Conservation (phyloP, 495 filamentous ascomycete genomes). For the Margaritispora aquatica region DNA sequence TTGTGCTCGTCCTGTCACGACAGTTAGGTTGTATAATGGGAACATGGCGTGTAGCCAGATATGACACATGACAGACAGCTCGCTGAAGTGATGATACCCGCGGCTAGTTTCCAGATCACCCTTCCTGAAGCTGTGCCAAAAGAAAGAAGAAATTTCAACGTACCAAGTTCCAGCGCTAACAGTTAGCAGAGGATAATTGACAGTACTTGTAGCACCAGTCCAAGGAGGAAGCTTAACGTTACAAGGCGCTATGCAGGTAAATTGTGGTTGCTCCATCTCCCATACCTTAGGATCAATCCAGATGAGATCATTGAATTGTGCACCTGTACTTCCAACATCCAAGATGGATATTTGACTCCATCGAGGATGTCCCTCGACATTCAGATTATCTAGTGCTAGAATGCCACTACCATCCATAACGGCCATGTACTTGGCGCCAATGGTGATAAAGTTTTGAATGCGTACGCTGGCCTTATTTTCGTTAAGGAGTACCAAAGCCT, state of each 20-base stretch:
- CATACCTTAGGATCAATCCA: conserved; percentile 24
- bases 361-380: conserved; percentile 7
- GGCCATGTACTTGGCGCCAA: conserved; percentile 17
- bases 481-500: conserved; percentile 7
- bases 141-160: too few relatives aligned
- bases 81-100: too few relatives aligned
- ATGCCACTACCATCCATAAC: conserved; percentile 12
- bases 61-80: too few relatives aligned
- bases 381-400: conserved; percentile 17
- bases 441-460: conserved; percentile 13
- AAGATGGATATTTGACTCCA: conserved; percentile 23
- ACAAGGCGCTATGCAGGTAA: conserved; percentile 24
- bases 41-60: too few relatives aligned
- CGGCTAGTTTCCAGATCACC: too few relatives aligned
- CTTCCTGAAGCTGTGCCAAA: too few relatives aligned
- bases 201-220: conserved; percentile 21
- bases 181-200: conserved; percentile 24
- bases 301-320: conserved; percentile 16
- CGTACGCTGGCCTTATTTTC: neutral
- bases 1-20: conserved; percentile 25
- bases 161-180: conserved; percentile 23
- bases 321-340: conserved; percentile 19
- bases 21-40: too few relatives aligned
- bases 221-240: conserved; percentile 23
- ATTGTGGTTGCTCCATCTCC: conserved; percentile 20